Evolutionary conservation across 2,329 filamentous ascomycete species (phyloP).

Genomic region (Xylariaceae sp.): DNA sequence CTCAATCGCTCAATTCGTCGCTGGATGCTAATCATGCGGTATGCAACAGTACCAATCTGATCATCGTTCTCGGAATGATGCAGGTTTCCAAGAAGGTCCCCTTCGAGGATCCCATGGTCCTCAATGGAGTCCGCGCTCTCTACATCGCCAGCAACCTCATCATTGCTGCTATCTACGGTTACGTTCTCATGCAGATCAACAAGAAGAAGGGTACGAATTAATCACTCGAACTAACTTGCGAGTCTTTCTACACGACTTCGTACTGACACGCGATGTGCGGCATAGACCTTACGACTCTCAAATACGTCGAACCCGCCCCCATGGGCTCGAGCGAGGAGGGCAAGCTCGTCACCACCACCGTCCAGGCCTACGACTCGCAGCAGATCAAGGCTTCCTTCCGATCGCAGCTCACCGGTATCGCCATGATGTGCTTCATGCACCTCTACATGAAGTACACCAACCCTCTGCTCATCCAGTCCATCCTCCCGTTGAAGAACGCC

Average conservation of each 20-base stretch:
- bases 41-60: conserved; percentile 70
- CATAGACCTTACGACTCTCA: conserved; percentile 89
- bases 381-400: conserved; percentile 85
- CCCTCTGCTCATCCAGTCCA: conserved; percentile 95
- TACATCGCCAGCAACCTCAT: conserved; percentile 66
- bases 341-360: conserved; percentile 93
- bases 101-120: conserved; percentile 72
- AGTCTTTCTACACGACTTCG: not conserved
- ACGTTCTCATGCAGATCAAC: conserved; percentile 79
- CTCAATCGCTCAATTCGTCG: not conserved
- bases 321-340: conserved; percentile 92
- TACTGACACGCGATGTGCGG: not conserved
- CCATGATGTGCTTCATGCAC: conserved; percentile 99
- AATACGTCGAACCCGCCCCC: conserved; percentile 93
- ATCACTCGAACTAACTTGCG: not conserved
- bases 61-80: conserved; percentile 97
- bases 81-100: conserved; percentile 94
- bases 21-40: conserved; percentile 25
- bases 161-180: conserved; percentile 80
- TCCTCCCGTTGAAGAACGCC: conserved; percentile 93
- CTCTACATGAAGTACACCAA: conserved; percentile 99
- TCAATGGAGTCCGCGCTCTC: conserved; percentile 50
- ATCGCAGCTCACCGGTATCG: conserved; percentile 88
- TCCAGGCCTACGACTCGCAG: conserved; percentile 86
- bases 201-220: conserved; percentile 85